Evolutionary conservation across 768 basidiomycete genomes (phyloP).

Genomic region (Pseudohyphozyma bogoriensis): DNA sequence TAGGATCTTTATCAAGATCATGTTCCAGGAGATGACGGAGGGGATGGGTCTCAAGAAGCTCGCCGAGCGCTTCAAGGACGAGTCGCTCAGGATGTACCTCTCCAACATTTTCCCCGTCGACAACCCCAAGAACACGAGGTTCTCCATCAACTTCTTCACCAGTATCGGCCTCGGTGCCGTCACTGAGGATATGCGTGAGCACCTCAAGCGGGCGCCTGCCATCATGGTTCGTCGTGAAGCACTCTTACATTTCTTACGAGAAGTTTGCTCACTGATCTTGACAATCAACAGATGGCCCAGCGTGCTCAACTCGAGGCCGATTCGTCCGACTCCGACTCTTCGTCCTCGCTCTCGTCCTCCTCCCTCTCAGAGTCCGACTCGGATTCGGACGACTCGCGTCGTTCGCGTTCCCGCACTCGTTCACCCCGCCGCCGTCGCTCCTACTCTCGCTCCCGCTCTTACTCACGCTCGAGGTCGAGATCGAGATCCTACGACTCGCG

Average conservation of each 20-base stretch:
- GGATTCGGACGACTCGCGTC: conserved; percentile 7
- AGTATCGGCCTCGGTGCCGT: conserved; percentile 79
- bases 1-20: conserved; percentile 94
- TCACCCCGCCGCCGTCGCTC: not conserved
- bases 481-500: too few relatives aligned
- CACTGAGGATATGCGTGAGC: conserved; percentile 95
- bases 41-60: conserved; percentile 77
- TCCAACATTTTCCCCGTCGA: conserved; percentile 89
- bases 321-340: conserved; percentile 31
- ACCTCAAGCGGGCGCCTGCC: conserved; percentile 87
- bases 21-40: conserved; percentile 92
- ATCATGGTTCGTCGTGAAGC: conserved; percentile 52
- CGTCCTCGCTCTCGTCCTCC: conserved; percentile 21
- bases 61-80: conserved; percentile 82
- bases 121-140: conserved; percentile 86
- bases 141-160: conserved; percentile 65
- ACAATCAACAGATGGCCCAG: conserved; percentile 22
- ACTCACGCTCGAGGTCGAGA: conserved; percentile 14
- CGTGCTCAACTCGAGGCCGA: conserved; percentile 23
- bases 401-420: not conserved
- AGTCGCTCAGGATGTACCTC: conserved; percentile 63
- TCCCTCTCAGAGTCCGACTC: conserved; percentile 32
- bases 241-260: not conserved
- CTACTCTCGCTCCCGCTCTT: conserved; percentile 5
- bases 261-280: not conserved